Evolutionary conservation across 495 filamentous ascomycete genomes (phyloP).

Genomic region (Trichocladium antarcticum): DNA sequence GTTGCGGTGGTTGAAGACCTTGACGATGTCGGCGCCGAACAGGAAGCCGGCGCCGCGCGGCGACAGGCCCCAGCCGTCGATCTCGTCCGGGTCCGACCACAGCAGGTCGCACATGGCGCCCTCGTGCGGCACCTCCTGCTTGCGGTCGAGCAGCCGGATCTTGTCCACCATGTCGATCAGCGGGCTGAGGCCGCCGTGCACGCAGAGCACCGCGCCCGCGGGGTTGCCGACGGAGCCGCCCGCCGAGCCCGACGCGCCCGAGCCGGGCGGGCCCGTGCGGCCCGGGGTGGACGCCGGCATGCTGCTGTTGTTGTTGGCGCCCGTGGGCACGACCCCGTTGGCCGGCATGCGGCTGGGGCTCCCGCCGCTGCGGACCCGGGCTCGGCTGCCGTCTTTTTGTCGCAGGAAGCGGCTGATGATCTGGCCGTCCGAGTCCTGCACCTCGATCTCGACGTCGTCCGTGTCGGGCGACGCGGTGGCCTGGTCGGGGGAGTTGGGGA

Average conservation of each 20-base stretch:
- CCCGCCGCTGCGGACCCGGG: constrained; percentile 9
- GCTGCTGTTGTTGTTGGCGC: neutral
- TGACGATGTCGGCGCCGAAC: constrained; percentile 93
- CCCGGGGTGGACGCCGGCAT: constrained; percentile 12
- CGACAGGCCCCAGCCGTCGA: constrained; percentile 93
- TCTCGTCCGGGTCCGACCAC: constrained; percentile 97
- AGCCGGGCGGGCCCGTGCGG: constrained; percentile 63
- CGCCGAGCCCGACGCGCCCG: constrained; percentile 58
- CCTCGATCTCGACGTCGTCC: constrained; percentile 81
- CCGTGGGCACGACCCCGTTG: constrained; percentile 22
- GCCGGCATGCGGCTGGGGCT: constrained; percentile 23
- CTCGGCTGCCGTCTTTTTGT: constrained; percentile 24
- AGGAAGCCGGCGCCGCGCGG: constrained; percentile 93
- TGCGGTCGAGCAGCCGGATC: constrained; percentile 87
- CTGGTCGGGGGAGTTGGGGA: constrained; percentile 40
- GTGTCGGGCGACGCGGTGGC: constrained; percentile 44
- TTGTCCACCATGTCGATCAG: constrained; percentile 91
- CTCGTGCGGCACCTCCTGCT: constrained; percentile 97
- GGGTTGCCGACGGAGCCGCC: constrained; percentile 52
- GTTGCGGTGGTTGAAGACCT: constrained; percentile 87
- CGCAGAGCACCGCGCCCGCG: constrained; percentile 82
- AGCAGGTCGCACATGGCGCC: constrained; percentile 97
- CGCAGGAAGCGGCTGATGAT: constrained; percentile 63
- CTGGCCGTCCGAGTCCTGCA: constrained; percentile 69
- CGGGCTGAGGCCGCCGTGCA: constrained; percentile 87